A percentile compares a stretch with the other conserved stretches of the same genome.
Conservation (phyloP, 1,139 yeast species). For the Yamadazyma blattariae region DNA sequence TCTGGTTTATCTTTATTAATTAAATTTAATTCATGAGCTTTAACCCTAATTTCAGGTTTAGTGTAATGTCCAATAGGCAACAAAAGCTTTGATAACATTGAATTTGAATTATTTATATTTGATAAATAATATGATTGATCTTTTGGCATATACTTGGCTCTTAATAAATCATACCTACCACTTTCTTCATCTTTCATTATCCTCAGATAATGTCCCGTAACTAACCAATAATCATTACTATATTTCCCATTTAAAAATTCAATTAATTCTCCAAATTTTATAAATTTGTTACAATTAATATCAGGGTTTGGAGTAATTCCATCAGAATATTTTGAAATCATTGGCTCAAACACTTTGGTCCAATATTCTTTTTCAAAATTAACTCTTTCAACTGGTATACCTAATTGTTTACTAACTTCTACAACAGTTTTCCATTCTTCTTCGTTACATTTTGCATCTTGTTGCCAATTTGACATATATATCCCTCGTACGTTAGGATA, state of each 20-base stretch:
- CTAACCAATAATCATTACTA: conserved; percentile 66
- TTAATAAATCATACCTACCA: conserved; percentile 45
- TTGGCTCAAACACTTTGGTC: conserved; percentile 88
- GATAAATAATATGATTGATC: conserved; percentile 93
- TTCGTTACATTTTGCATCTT: conserved; percentile 71
- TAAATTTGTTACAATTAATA: conserved; percentile 76
- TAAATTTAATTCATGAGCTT: conserved; percentile 56
- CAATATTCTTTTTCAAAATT: conserved; percentile 91
- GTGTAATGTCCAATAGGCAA: conserved; percentile 79
- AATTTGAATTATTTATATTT: conserved; percentile 43
- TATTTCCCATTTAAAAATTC: conserved; percentile 46
- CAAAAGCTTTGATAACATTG: conserved; percentile 47
- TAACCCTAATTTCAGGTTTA: conserved; percentile 69
- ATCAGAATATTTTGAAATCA: conserved; percentile 64
- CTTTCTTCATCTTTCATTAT: conserved; percentile 32
- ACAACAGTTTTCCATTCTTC: conserved; percentile 86
- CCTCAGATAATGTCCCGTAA: conserved; percentile 90
- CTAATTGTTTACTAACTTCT: conserved; percentile 54
- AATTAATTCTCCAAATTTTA: conserved; percentile 80
- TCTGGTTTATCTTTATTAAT: conserved; percentile 80
- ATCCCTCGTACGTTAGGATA: conserved; percentile 67
- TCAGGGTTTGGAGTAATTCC: conserved; percentile 97
- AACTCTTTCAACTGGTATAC: conserved; percentile 71
- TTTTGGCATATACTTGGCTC: conserved; percentile 61
- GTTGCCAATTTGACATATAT: conserved; percentile 92